These are phyloP conservation scores for Trichoderma koningiopsis DNA, from an alignment of 2,329 filamentous ascomycete species.

Conservation along the genomic window DNA sequence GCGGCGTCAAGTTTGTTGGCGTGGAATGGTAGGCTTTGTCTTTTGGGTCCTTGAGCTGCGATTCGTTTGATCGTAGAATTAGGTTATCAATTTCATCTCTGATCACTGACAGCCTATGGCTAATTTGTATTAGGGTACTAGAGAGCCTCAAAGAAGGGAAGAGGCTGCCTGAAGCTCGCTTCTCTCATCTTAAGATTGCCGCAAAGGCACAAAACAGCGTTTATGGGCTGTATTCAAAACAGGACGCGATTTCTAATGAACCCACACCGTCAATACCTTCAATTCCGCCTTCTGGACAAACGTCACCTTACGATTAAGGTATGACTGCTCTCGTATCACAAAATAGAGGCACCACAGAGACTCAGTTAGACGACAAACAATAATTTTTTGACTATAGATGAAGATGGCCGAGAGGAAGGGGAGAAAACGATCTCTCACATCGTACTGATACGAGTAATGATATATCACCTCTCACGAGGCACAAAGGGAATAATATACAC, in stretches of 20 bases:
- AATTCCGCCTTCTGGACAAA: background rate
- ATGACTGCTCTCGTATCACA: background rate
- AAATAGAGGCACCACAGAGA: background rate
- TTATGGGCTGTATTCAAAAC: conserved; percentile 48
- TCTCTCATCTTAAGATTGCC: conserved; percentile 64
- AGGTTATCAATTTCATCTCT: background rate
- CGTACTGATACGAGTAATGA: conserved; percentile 16
- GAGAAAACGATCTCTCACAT: conserved; percentile 1
- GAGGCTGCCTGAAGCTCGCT: conserved; percentile 73
- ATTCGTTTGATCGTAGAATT: background rate
- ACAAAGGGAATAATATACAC: background rate
- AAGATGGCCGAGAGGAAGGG: background rate
- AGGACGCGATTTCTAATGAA: background rate
- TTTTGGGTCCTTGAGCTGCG: background rate
- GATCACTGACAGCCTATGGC: background rate
- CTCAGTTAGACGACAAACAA: background rate
- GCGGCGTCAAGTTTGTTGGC: conserved; percentile 74
- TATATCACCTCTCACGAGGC: conserved; percentile 14
- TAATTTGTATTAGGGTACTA: conserved; percentile 61
- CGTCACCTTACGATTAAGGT: background rate
- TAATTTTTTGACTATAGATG: background rate
- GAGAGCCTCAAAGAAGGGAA: conserved; percentile 78
- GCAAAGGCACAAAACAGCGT: conserved; percentile 66
- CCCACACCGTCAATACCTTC: background rate
- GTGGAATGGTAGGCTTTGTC: conserved; percentile 69